A percentile compares a stretch with the other conserved stretches of the same genome.
These are phyloP conservation scores for Suhomyces xylopsoci DNA, from an alignment of 805 yeast species.

Conservation along the genomic window DNA sequence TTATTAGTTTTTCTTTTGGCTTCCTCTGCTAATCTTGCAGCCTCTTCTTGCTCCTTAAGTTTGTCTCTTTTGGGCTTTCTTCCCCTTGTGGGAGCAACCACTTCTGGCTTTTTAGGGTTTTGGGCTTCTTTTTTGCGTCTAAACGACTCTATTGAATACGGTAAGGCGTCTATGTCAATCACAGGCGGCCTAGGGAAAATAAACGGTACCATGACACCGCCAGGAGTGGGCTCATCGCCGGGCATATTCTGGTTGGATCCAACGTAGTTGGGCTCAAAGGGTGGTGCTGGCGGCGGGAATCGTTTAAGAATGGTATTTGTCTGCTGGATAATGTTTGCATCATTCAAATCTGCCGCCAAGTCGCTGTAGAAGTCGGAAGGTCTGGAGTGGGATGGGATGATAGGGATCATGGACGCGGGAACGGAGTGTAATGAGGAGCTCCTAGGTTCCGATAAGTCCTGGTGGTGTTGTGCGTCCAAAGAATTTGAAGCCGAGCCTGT, in stretches of 20 bases:
- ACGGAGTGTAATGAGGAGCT: constrained; percentile 24
- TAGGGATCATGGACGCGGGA: constrained; percentile 37
- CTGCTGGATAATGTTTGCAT: constrained; percentile 16
- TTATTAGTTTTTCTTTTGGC: not conserved
- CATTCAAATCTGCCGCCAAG: constrained; percentile 14
- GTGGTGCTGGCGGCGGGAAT: constrained; percentile 43
- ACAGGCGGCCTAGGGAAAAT: constrained; percentile 43
- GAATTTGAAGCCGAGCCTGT: not conserved
- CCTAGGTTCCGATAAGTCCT: not conserved
- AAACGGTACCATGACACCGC: constrained; percentile 43
- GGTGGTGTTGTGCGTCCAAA: not conserved
- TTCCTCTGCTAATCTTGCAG: not conserved
- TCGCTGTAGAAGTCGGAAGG: constrained; percentile 36
- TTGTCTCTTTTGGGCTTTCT: not conserved
- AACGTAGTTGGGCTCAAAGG: constrained; percentile 12
- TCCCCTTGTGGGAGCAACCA: constrained; percentile 3
- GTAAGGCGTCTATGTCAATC: constrained; percentile 17
- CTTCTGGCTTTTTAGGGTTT: not conserved
- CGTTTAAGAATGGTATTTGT: constrained; percentile 19
- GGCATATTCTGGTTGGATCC: constrained; percentile 2
- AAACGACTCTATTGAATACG: constrained; percentile 17
- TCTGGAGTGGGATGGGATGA: constrained; percentile 31
- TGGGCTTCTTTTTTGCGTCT: constrained; percentile 2
- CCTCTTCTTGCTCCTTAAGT: constrained; percentile 6
- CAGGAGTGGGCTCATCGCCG: constrained; percentile 3